Evolutionary conservation across 371 early-diverging fungal species (phyloP).

Genomic region (Circinella minor): DNA sequence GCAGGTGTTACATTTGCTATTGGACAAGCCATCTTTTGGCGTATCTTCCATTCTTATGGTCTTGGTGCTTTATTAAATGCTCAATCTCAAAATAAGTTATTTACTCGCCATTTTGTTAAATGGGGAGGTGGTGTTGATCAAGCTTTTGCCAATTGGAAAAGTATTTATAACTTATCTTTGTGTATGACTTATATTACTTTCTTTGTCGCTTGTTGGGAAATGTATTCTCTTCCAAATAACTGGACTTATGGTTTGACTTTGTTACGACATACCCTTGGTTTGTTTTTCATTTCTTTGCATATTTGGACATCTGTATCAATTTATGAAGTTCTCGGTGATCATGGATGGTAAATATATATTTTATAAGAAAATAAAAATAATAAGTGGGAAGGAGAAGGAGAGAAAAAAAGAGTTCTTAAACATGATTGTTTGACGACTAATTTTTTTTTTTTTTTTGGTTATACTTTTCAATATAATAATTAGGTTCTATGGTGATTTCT

Average conservation of each 20-base stretch:
- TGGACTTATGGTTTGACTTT: constrained; percentile 77
- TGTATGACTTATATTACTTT: constrained; percentile 89
- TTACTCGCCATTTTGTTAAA: constrained; percentile 92
- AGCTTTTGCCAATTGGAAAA: constrained; percentile 94
- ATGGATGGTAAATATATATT: constrained; percentile 67
- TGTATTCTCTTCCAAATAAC: constrained; percentile 72
- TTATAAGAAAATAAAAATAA: background rate
- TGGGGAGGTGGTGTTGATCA: constrained; percentile 85
- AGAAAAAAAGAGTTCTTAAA: too few relatives aligned
- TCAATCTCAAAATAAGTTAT: constrained; percentile 81
- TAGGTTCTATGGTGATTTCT: constrained; percentile 87
- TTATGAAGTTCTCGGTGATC: constrained; percentile 93
- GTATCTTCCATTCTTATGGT: constrained; percentile 80
- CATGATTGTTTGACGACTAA: background rate
- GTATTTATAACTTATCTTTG: constrained; percentile 27
- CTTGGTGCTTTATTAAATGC: constrained; percentile 76
- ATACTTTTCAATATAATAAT: background rate
- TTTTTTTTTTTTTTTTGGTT: too few relatives aligned
- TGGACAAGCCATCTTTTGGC: constrained; percentile 86
- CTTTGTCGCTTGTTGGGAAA: constrained; percentile 69
- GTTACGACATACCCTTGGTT: constrained; percentile 77
- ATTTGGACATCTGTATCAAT: constrained; percentile 86
- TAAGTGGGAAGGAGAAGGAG: too few relatives aligned
- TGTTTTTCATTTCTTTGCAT: constrained; percentile 80
- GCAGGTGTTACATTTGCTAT: constrained; percentile 52